These are phyloP conservation scores for Aspergillus melleus DNA, from an alignment of 2,329 filamentous ascomycete genomes.

Conservation along the genomic window DNA sequence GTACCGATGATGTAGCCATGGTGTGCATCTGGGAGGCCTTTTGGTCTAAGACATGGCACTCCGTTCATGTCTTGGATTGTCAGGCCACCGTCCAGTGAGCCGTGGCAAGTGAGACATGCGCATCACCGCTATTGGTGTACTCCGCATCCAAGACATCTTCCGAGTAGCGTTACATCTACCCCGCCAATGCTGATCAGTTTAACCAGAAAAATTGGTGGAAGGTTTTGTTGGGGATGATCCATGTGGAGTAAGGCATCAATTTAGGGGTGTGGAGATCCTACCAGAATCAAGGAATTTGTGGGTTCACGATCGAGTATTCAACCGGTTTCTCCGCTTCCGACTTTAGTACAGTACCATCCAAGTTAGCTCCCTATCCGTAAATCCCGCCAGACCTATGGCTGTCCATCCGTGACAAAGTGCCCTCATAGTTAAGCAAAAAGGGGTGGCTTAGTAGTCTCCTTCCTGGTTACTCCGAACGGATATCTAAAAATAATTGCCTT, in stretches of 20 bases:
- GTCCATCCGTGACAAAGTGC: too few relatives aligned
- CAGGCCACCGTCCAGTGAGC: constrained; percentile 13
- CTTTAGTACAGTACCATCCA: too few relatives aligned
- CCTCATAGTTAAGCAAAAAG: too few relatives aligned
- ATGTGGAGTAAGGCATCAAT: constrained; percentile 8
- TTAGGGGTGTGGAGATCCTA: constrained; percentile 6
- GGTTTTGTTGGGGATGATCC: not conserved
- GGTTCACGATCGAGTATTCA: too few relatives aligned
- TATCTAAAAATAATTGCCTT: too few relatives aligned
- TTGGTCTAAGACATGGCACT: constrained; percentile 20
- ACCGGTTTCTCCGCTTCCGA: not conserved
- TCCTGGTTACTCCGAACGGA: too few relatives aligned
- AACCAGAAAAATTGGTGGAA: too few relatives aligned
- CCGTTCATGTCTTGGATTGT: constrained; percentile 18
- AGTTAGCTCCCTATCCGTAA: too few relatives aligned
- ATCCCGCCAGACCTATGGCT: too few relatives aligned
- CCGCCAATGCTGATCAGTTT: constrained; percentile 5
- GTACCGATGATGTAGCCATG: constrained; percentile 11
- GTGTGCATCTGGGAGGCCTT: constrained; percentile 2
- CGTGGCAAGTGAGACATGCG: constrained; percentile 21
- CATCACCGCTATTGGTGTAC: constrained; percentile 18
- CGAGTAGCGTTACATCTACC: constrained; percentile 10
- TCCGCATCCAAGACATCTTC: constrained; percentile 16
- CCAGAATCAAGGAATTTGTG: constrained; percentile 4
- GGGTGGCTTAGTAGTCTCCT: too few relatives aligned